Evolutionary conservation across 768 basidiomycete genomes (phyloP).

Genomic region (Tephrocybe rancida): DNA sequence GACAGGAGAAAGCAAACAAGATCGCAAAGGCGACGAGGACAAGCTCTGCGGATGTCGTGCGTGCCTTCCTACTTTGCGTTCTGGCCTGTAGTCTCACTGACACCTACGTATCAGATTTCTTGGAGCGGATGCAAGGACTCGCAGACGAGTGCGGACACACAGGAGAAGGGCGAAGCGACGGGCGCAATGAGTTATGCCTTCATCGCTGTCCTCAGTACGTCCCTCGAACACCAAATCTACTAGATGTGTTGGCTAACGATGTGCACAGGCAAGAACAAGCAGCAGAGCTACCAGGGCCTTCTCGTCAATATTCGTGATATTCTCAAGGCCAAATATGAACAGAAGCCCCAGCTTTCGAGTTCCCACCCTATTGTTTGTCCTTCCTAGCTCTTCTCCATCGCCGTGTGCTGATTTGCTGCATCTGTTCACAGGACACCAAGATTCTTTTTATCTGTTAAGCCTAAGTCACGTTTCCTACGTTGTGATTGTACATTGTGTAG

Average conservation of each 20-base stretch:
- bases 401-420: neutral
- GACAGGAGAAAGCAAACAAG: constrained; percentile 62
- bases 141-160: constrained; percentile 81
- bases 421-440: constrained; percentile 33
- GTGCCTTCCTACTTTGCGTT: constrained; percentile 26
- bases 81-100: neutral
- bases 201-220: constrained; percentile 53
- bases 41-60: constrained; percentile 83
- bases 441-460: constrained; percentile 39
- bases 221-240: neutral
- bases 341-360: constrained; percentile 44
- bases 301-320: constrained; percentile 41
- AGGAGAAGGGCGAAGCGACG: constrained; percentile 64
- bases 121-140: constrained; percentile 83
- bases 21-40: constrained; percentile 65
- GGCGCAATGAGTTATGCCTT: constrained; percentile 85
- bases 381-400: neutral
- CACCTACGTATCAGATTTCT: constrained; percentile 61
- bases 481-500: neutral
- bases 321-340: constrained; percentile 39
- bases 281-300: constrained; percentile 46
- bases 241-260: neutral
- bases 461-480: neutral
- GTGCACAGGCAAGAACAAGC: constrained; percentile 43
- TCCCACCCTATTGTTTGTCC: constrained; percentile 44